A percentile compares a stretch with the other conserved stretches of the same genome.
Conservation (phyloP, 106 monocot species). For the Hemerocallis citrina region DNA sequence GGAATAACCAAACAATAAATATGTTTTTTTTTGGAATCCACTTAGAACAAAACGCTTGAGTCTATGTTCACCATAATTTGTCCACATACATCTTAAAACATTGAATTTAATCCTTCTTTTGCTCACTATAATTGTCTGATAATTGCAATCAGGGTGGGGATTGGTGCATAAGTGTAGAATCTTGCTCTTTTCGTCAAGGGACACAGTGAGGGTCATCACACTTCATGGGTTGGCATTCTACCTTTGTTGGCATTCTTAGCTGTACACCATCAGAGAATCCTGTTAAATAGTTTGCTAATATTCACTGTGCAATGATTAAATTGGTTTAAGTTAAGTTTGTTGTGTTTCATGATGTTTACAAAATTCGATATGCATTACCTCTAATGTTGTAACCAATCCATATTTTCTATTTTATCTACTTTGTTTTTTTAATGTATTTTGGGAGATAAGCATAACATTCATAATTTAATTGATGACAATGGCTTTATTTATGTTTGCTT, state of each 20-base stretch:
- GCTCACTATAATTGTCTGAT: too few species aligned
- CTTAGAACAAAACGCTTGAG: background rate
- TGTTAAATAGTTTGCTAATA: slow-evolving; percentile 26
- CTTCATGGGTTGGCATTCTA: slow-evolving; percentile 36
- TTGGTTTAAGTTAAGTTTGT: background rate
- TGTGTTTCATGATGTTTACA: background rate
- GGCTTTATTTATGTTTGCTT: too few species aligned
- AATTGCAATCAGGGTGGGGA: slow-evolving; percentile 74
- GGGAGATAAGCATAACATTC: too few species aligned
- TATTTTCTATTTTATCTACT: too few species aligned
- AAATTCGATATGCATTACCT: too few species aligned
- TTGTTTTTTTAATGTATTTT: background rate
- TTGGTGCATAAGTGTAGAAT: slow-evolving; percentile 56
- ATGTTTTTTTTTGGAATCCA: background rate
- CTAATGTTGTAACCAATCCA: too few species aligned
- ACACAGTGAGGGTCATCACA: slow-evolving; percentile 62
- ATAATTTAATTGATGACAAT: too few species aligned
- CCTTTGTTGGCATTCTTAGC: slow-evolving; percentile 80
- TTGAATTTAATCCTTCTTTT: background rate
- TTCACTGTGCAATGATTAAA: background rate
- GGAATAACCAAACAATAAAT: too few species aligned
- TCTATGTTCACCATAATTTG: too few species aligned
- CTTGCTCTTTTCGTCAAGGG: slow-evolving; percentile 42
- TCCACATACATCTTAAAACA: too few species aligned
- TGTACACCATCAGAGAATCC: slow-evolving; percentile 51